Evolutionary conservation across 1,284 basidiomycete species (phyloP).

Genomic region (Apiotrichum siamense): DNA sequence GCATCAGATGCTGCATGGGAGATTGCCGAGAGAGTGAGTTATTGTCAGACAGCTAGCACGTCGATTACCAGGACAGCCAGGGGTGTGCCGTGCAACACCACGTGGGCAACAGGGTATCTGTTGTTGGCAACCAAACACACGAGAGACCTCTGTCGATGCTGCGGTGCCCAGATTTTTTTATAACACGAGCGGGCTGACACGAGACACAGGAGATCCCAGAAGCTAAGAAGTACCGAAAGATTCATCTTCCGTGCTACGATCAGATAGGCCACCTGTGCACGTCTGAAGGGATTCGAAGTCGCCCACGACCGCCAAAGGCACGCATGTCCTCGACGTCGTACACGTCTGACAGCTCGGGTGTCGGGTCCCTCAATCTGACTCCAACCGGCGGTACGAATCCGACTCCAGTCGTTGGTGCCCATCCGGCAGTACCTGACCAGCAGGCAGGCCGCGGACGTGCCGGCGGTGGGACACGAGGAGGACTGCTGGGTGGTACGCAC

Average conservation of each 20-base stretch:
- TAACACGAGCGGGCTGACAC: neutral
- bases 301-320: conserved; percentile 4
- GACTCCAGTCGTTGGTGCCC: neutral
- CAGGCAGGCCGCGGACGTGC: neutral
- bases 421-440: neutral
- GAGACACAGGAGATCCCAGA: conserved; percentile 14
- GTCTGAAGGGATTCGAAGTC: conserved; percentile 2
- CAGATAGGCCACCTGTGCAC: conserved; percentile 30
- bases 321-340: conserved; percentile 14
- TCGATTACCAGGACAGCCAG: neutral
- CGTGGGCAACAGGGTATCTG: too few relatives aligned
- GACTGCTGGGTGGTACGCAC: neutral
- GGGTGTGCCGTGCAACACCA: too few relatives aligned
- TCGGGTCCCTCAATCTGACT: conserved; percentile 12
- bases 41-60: neutral
- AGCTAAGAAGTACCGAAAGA: conserved; percentile 32
- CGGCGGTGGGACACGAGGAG: neutral
- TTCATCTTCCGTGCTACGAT: conserved; percentile 36
- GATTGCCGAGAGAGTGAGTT: conserved; percentile 22
- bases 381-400: conserved; percentile 3
- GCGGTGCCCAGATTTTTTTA: too few relatives aligned
- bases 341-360: conserved; percentile 18
- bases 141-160: neutral
- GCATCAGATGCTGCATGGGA: conserved; percentile 32
- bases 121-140: too few relatives aligned